Evolutionary conservation across 2,329 filamentous ascomycete genomes (phyloP).

Genomic region (Escovopsis sp.): DNA sequence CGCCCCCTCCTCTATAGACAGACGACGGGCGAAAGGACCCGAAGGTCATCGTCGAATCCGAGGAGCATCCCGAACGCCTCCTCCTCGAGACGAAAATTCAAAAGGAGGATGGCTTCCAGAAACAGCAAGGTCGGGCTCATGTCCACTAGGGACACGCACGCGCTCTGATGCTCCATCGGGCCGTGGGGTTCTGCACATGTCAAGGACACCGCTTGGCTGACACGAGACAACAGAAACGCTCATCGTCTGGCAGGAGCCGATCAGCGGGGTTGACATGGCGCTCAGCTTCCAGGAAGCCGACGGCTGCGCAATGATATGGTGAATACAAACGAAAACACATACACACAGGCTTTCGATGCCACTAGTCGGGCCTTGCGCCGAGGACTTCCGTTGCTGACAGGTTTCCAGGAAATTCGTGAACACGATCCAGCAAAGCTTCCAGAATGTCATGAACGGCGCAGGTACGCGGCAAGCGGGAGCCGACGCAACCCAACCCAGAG

Average conservation of each 20-base stretch:
- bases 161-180: too few relatives aligned
- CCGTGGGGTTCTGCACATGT: too few relatives aligned
- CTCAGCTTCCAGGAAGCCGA: slow-evolving; percentile 96
- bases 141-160: too few relatives aligned
- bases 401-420: slow-evolving; percentile 71
- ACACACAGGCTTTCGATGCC: too few relatives aligned
- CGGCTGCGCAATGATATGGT: slow-evolving; percentile 88
- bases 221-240: slow-evolving; percentile 57
- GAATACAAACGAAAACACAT: slow-evolving; percentile 10
- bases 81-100: slow-evolving; percentile 80
- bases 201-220: slow-evolving; percentile 5
- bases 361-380: too few relatives aligned
- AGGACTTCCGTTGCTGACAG: slow-evolving; percentile 1
- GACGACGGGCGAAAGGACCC: slow-evolving; percentile 60
- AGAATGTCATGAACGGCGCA: slow-evolving; percentile 39
- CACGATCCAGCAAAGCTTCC: slow-evolving; percentile 63
- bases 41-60: slow-evolving; percentile 79
- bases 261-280: slow-evolving; percentile 84
- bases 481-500: neutral
- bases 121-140: slow-evolving; percentile 90
- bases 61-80: slow-evolving; percentile 72
- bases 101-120: slow-evolving; percentile 93
- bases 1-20: slow-evolving; percentile 21
- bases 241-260: slow-evolving; percentile 89
- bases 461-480: slow-evolving; percentile 30